These are phyloP conservation scores for Wallacemonas sp. DNA, from an alignment of 208 protist species.

Conservation along the genomic window DNA sequence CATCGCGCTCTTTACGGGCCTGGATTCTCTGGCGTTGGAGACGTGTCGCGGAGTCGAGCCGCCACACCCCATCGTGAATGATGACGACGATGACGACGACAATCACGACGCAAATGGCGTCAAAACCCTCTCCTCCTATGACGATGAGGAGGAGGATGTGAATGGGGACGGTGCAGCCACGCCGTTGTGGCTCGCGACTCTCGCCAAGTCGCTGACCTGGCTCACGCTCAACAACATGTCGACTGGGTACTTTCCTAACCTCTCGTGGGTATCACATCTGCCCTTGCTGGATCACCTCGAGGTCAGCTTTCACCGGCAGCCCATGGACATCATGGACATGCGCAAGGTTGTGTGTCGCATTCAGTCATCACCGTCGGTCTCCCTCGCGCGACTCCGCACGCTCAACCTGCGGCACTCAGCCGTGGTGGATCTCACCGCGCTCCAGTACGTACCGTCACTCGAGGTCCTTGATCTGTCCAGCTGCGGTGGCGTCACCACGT, in stretches of 20 bases:
- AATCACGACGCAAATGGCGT: no score
- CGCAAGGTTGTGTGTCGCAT: no score
- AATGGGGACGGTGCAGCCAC: no score
- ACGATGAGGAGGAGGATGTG: no score
- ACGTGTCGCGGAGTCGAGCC: not conserved
- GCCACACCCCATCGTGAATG: no score
- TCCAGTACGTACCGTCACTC: not conserved
- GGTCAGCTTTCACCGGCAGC: not conserved
- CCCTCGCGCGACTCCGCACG: not conserved
- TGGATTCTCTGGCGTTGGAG: conserved; percentile 4
- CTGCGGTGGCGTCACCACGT: not conserved
- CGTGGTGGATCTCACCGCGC: not conserved
- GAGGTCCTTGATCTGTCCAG: not conserved
- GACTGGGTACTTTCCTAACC: not conserved
- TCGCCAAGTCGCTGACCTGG: not conserved
- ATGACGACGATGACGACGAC: no score
- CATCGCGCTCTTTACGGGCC: not conserved
- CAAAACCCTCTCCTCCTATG: no score
- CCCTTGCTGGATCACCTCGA: not conserved
- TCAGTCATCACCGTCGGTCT: no score
- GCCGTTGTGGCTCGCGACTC: not conserved
- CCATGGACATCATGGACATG: no score
- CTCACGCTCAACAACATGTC: not conserved
- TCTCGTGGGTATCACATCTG: not conserved
- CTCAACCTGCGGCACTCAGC: not conserved